These are phyloP conservation scores for Podospora comata DNA, from an alignment of 495 filamentous ascomycete species.

Conservation along the genomic window DNA sequence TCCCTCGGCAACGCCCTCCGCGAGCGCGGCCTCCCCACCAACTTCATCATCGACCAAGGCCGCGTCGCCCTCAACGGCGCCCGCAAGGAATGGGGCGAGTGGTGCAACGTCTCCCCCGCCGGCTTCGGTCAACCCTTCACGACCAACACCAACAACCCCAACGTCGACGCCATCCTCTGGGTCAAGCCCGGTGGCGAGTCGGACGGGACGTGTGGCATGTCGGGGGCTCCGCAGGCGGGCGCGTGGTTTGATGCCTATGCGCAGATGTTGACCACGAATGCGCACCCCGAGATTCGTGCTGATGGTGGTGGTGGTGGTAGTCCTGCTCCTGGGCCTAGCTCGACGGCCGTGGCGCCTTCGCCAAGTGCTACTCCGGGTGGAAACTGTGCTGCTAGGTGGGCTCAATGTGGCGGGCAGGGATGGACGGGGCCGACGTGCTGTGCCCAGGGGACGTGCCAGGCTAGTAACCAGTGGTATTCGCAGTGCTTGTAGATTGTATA, in stretches of 20 bases:
- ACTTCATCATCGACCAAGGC: constrained; percentile 56
- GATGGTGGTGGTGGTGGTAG: not conserved
- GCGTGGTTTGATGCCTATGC: constrained; percentile 71
- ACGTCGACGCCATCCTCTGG: constrained; percentile 71
- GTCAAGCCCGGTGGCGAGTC: constrained; percentile 74
- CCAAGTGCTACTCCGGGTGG: not conserved
- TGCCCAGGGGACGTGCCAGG: constrained; percentile 1
- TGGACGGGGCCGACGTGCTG: constrained; percentile 7
- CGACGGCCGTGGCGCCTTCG: not conserved
- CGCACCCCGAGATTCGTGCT: constrained; percentile 24
- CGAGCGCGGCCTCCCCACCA: constrained; percentile 55
- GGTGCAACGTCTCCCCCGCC: constrained; percentile 68
- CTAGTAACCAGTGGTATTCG: constrained; percentile 5
- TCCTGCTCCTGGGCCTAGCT: not conserved
- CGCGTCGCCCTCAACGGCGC: constrained; percentile 49
- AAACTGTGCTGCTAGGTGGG: constrained; percentile 8
- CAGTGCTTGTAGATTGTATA: constrained; percentile 6
- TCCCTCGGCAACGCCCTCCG: constrained; percentile 57
- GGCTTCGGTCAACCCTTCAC: constrained; percentile 66
- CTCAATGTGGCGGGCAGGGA: constrained; percentile 4
- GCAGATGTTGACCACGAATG: constrained; percentile 59
- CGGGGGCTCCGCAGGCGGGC: constrained; percentile 62
- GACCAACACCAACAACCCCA: constrained; percentile 53
- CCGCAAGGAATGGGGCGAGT: constrained; percentile 63
- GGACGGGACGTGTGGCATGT: constrained; percentile 65